Base-by-base conservation (phyloP, 805 yeast species). In the Vanderwaltozyma yarrowii region DNA sequence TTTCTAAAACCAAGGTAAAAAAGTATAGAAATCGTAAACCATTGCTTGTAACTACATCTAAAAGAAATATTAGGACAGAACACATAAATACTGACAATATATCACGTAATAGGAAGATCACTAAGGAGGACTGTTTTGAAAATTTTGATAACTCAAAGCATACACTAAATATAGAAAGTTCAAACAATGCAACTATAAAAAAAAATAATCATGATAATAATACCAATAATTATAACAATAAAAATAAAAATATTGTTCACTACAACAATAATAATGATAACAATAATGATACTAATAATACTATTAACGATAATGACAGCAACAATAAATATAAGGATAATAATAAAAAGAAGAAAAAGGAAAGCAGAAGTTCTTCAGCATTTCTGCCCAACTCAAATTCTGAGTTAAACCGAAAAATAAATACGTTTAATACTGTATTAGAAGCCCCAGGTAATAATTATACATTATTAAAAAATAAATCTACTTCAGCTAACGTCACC, bases 381-480 rank as follows among this genome's bases (percentile, higher is more conserved):
- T 4, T 28, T n/a, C 14, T 14, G 11, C 30, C 30, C 5, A 13
- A 28, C 8, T 12, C 31, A 14, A 21, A 19, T n/a, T 18, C 41
- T 16, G 48, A 39, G 14, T 26, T 37, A 2, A 37, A 24, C 10
- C 42, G 53, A 29, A 42, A 45, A 37, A 45, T 40, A n/a, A 38
- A 41, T n/a, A 41, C 47, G 3, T 56, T 52, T 33, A 42, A 47
- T 1, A 55, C 60, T 5, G 51, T 54, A 12, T 42, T 58, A 4
- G 62, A 58, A 34, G 50, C 52, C 4, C 32, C 44, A 5, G 48
- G 58, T 11, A 38, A 45, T 20, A 40, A 36, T 12, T 52, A 48
- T 38, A 49, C 46, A 2, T 13, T 46, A 3, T 24, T 43, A 6
- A 33, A 30, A n/a, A 24, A 26, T 18, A n/a, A 10, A 8, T 12